phyloP scores from a whole-genome alignment of 2,329 filamentous ascomycete species.

The Colletotrichum tofieldiae region DNA sequence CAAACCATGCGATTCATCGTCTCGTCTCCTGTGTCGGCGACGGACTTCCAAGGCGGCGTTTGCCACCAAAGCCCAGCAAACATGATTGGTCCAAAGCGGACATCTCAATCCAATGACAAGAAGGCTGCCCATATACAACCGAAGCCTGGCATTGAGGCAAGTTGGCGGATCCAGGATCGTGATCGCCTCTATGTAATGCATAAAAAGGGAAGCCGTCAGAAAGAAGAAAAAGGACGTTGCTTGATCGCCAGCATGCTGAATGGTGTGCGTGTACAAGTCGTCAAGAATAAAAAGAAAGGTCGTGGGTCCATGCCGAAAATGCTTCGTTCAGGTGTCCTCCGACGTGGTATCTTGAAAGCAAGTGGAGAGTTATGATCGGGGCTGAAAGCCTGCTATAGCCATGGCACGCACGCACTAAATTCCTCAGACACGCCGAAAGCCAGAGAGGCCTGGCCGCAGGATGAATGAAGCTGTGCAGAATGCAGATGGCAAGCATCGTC shows the following conservation, averaged over 20 bases:
- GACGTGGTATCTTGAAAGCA: constrained; percentile 43
- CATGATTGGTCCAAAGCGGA: constrained; percentile 32
- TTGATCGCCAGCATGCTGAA: constrained; percentile 38
- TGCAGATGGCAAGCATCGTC: constrained; percentile 23
- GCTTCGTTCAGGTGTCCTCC: constrained; percentile 21
- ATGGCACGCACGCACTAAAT: constrained; percentile 13
- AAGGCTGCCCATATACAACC: constrained; percentile 33
- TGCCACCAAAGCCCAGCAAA: constrained; percentile 10
- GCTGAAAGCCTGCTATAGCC: constrained; percentile 33
- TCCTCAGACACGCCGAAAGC: neutral
- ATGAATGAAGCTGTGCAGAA: constrained; percentile 2
- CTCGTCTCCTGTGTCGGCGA: constrained; percentile 26
- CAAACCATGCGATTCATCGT: constrained; percentile 41
- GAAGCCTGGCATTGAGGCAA: constrained; percentile 20
- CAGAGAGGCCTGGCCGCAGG: neutral
- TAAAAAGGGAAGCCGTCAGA: constrained; percentile 26
- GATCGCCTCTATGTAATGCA: constrained; percentile 39
- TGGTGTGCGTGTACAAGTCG: constrained; percentile 29
- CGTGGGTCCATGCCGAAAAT: constrained; percentile 30
- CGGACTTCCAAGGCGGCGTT: constrained; percentile 20
- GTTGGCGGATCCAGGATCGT: constrained; percentile 18
- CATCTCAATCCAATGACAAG: constrained; percentile 35
- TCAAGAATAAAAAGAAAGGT: constrained; percentile 37
- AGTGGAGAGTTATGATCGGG: constrained; percentile 38
- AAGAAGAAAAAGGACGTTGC: constrained; percentile 31